Evolutionary conservation across 129 eudicot genomes (phyloP).

Genomic region (Flaveria robusta): DNA sequence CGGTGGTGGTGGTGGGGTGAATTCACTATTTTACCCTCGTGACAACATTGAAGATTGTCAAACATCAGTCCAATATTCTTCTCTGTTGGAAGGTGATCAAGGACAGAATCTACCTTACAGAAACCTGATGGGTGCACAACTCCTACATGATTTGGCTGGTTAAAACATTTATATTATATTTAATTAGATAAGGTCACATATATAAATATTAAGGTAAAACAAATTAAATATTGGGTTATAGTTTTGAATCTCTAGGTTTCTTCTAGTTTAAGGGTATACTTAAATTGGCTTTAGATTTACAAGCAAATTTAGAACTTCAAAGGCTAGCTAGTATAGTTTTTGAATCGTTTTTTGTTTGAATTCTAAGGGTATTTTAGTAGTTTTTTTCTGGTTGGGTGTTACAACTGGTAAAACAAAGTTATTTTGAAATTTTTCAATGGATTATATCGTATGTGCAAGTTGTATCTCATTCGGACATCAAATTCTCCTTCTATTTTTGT

Average conservation of each 20-base stretch:
- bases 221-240: slow-evolving; percentile 4
- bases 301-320: slow-evolving; percentile 33
- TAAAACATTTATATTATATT: slow-evolving; percentile 27
- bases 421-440: slow-evolving; percentile 22
- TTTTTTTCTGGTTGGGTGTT: slow-evolving; percentile 12
- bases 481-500: slow-evolving; percentile 1
- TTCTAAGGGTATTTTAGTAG: slow-evolving; percentile 11
- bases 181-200: slow-evolving; percentile 25
- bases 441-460: slow-evolving; percentile 23
- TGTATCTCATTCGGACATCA: slow-evolving; percentile 7
- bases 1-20: slow-evolving; percentile 52
- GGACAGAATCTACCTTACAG: slow-evolving; percentile 81
- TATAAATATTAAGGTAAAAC: slow-evolving; percentile 25
- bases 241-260: slow-evolving; percentile 24
- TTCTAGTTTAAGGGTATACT: slow-evolving; percentile 36
- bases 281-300: slow-evolving; percentile 33
- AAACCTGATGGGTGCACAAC: slow-evolving; percentile 96
- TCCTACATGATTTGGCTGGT: slow-evolving; percentile 93
- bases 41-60: slow-evolving; percentile 71
- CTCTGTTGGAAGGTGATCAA: slow-evolving; percentile 77
- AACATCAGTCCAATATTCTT: slow-evolving; percentile 59
- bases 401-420: slow-evolving; percentile 1
- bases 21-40: slow-evolving; percentile 70
- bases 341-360: slow-evolving; percentile 15
- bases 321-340: slow-evolving; percentile 24